Percentiles rank a stretch among this genome's conserved stretches.
These are phyloP conservation scores for Primulina tabacum DNA, from an alignment of 257 asterid genomes.

Conservation along the genomic window DNA sequence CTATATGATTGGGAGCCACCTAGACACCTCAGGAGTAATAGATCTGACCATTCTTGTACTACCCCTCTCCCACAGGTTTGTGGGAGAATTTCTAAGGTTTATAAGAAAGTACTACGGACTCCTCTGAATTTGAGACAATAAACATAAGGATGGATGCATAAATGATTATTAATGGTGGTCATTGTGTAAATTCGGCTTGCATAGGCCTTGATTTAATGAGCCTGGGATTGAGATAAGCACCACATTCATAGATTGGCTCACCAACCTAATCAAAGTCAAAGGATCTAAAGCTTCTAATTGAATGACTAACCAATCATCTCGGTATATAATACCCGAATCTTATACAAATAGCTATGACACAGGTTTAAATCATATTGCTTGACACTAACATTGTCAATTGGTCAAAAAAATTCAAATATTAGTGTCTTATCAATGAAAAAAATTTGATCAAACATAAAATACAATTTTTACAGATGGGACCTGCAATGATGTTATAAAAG, in stretches of 20 bases:
- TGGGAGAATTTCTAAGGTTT: background rate
- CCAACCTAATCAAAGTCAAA: background rate
- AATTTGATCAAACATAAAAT: too few relatives aligned
- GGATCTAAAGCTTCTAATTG: background rate
- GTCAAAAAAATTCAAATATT: too few relatives aligned
- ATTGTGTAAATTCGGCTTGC: background rate
- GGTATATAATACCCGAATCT: background rate
- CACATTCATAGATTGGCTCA: too few relatives aligned
- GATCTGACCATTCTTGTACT: background rate
- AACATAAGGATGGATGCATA: background rate
- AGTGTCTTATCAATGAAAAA: background rate
- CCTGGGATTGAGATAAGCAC: background rate
- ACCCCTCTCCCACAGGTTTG: background rate
- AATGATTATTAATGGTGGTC: background rate
- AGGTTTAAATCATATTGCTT: background rate
- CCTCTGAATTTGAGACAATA: background rate
- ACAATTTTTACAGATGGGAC: too few relatives aligned
- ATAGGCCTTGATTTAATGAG: background rate
- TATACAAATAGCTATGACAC: background rate
- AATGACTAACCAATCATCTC: background rate
- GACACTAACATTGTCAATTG: background rate
- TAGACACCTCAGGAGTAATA: background rate
- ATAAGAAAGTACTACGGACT: background rate
- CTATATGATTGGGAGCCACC: background rate
- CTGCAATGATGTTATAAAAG: too few relatives aligned